phyloP scores from a whole-genome alignment of 2,329 filamentous ascomycete genomes.

The Fusarium sp. region DNA sequence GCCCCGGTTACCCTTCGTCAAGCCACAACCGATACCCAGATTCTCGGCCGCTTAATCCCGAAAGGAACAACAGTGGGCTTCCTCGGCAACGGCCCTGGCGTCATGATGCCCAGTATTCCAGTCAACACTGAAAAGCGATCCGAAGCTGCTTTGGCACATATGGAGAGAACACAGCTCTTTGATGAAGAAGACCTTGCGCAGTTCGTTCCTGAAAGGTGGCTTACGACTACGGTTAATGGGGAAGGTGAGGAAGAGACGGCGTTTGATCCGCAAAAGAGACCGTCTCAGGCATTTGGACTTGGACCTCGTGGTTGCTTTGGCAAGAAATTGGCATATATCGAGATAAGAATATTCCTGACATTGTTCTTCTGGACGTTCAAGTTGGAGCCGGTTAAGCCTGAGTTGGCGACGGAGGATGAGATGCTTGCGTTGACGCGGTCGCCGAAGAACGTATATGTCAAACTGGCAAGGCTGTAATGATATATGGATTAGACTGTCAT shows the following conservation, averaged over 20 bases:
- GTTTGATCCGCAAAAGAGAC: conserved; percentile 26
- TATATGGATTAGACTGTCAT: rapidly evolving
- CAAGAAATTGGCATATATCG: conserved; percentile 28
- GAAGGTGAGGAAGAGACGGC: neutral
- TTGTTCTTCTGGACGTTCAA: conserved; percentile 20
- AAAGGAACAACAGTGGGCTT: conserved; percentile 47
- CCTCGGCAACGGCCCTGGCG: conserved; percentile 38
- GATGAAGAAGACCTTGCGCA: conserved; percentile 37
- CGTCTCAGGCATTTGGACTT: conserved; percentile 28
- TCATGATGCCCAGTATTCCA: conserved; percentile 35
- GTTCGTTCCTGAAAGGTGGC: conserved; percentile 52
- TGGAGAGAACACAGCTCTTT: conserved; percentile 14
- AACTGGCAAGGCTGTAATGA: neutral
- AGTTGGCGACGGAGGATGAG: conserved; percentile 16
- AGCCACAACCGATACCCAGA: conserved; percentile 44
- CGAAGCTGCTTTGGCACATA: neutral
- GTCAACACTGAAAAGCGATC: conserved; percentile 23
- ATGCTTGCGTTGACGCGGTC: conserved; percentile 8
- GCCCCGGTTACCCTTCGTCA: conserved; percentile 42
- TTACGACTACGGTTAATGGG: conserved; percentile 20
- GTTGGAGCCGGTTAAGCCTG: neutral
- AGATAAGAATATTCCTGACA: conserved; percentile 16
- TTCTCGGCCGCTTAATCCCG: conserved; percentile 47
- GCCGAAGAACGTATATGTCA: conserved; percentile 22
- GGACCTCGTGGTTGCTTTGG: conserved; percentile 35